A percentile compares a stretch with the other conserved stretches of the same genome.
phyloP scores from a whole-genome alignment of 371 early-diverging fungal species.

The Nosema muscidifuracis region DNA sequence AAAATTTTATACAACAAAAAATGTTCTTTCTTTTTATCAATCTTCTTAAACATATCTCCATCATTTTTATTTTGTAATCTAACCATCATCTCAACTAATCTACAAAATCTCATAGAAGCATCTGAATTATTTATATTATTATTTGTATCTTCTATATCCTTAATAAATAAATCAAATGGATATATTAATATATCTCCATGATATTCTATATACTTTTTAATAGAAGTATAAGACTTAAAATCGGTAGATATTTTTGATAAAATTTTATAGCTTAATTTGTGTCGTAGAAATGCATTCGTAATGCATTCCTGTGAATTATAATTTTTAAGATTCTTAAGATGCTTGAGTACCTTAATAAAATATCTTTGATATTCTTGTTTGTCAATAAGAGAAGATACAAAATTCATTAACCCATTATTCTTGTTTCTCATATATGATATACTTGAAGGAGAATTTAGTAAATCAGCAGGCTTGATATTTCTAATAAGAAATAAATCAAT shows the following conservation, averaged over 20 bases:
- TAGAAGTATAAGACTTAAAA: not conserved
- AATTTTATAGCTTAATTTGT: slow-evolving; percentile 7
- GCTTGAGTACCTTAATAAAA: slow-evolving; percentile 16
- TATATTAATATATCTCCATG: slow-evolving; percentile 18
- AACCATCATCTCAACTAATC: slow-evolving; percentile 11
- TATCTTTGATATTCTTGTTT: slow-evolving; percentile 4
- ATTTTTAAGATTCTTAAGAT: slow-evolving; percentile 25
- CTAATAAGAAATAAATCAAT: slow-evolving; percentile 14
- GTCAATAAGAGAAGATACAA: not conserved
- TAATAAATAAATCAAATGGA: slow-evolving; percentile 27
- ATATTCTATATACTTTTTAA: not conserved
- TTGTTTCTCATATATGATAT: slow-evolving; percentile 13
- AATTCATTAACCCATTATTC: slow-evolving; percentile 27
- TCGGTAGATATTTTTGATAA: slow-evolving; percentile 7
- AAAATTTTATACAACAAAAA: not conserved
- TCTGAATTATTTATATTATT: slow-evolving; percentile 13
- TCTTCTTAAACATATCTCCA: no score
- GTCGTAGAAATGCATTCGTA: slow-evolving; percentile 7
- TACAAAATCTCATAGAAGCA: slow-evolving; percentile 37
- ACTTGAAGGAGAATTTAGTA: slow-evolving; percentile 20
- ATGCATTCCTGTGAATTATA: slow-evolving; percentile 30
- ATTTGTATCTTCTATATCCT: slow-evolving; percentile 38
- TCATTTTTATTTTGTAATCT: not conserved
- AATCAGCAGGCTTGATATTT: slow-evolving; percentile 17
- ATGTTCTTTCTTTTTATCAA: slow-evolving; percentile 5